Base-by-base conservation (phyloP, 306 rosid species). In the Nissolia schottii region DNA sequence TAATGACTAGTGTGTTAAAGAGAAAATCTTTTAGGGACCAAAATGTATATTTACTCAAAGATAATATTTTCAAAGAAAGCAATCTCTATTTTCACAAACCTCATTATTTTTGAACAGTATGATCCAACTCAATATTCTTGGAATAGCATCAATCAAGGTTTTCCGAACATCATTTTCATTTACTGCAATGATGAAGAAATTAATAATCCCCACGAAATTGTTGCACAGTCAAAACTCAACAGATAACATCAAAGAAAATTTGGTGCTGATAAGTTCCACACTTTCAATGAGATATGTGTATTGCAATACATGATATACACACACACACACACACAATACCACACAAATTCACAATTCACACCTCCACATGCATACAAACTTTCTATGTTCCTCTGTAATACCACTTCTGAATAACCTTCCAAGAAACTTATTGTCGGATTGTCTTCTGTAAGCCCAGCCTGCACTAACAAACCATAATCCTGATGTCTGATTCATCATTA, bases 281-380 rank as follows among this genome's bases (percentile, higher is more conserved):
- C 69, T 48, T 20, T 68, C 12, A 67, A 76, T 45, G 70, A 67
- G 55, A 66, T 34, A 41, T 51, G 56, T 22, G 22, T 48, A 28
- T 37, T 37, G 32, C 50, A 66, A 80, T 50, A 18, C 15, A 18
- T 35, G n/a, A 46, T 31, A 24, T 31, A 60, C 11, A 28, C 54
- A 24, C 40, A 60, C 11, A 28, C 54, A 67, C 4, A 55, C 34
- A 67, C 51, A 74, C 38, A 16, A 51, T 24, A 49, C 18, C 59
- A 27, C 13, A 67, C 35, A 62, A 57, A 31, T 50, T 37, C 41
- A 57, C 59, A 57, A 31, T 50, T 37, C 41, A 57, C 59, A 91
- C 98, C 98, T 89, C 88, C 90, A 57, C 96, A 91, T 31, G 97
- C 96, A 87, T 89, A 94, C 61, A 94, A 77, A 77, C 87, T 91